phyloP scores from a whole-genome alignment of 2,329 filamentous ascomycete genomes.

The Fusarium concolor region DNA sequence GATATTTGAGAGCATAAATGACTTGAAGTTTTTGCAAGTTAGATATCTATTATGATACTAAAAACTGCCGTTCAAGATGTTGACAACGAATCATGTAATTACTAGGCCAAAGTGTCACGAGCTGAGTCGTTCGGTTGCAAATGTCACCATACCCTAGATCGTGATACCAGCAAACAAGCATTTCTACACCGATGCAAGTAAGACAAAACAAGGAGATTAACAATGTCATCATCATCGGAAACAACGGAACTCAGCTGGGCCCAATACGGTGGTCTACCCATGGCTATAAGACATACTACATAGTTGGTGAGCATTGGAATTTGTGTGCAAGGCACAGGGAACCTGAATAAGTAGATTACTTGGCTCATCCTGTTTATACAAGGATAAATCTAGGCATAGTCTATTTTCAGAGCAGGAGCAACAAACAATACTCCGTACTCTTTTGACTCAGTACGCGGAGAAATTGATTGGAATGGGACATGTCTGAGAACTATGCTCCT shows the following conservation, averaged over 20 bases:
- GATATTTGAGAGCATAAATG: background rate
- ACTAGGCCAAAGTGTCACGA: background rate
- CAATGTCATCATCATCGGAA: constrained; percentile 15
- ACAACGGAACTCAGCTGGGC: constrained; percentile 12
- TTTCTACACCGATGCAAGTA: background rate
- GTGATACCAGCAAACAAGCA: constrained; percentile 2
- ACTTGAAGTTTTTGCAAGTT: background rate
- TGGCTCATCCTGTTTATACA: constrained; percentile 10
- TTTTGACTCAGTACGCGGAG: background rate
- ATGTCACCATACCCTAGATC: constrained; percentile 10
- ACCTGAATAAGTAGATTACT: constrained; percentile 12
- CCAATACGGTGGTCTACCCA: constrained; percentile 15
- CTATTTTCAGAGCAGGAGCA: constrained; percentile 8
- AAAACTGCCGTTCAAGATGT: background rate
- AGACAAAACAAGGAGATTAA: constrained; percentile 8
- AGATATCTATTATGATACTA: background rate
- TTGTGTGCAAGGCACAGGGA: constrained; percentile 13
- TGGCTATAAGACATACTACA: constrained; percentile 8
- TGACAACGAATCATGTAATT: background rate
- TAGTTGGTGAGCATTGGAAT: constrained; percentile 16
- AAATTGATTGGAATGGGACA: constrained; percentile 9
- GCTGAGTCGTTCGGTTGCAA: background rate
- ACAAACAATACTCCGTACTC: background rate
- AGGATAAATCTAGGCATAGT: background rate
- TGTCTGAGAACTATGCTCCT: constrained; percentile 3